phyloP scores from a whole-genome alignment of 2,329 filamentous ascomycete species.

The Stachybotrys chartarum region DNA sequence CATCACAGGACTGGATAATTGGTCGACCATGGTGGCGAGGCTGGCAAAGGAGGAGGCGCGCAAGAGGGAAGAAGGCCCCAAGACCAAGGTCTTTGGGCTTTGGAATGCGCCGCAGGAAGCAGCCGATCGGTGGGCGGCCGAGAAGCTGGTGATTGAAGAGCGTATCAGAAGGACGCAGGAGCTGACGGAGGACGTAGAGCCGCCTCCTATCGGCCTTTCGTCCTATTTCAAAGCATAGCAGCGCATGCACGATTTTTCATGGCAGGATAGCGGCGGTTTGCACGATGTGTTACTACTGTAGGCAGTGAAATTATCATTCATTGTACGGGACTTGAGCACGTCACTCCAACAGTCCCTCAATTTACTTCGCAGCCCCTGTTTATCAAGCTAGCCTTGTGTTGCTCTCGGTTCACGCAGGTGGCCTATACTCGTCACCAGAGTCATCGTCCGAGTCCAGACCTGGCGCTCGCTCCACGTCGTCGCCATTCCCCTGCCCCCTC shows the following conservation, averaged over 20 bases:
- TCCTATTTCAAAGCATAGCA: conserved; percentile 34
- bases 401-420: no score
- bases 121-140: conserved; percentile 45
- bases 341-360: no score
- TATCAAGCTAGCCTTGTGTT: no score
- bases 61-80: conserved; percentile 20
- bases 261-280: neutral
- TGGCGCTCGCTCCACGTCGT: conserved; percentile 17
- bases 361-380: no score
- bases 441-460: conserved; percentile 15
- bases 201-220: conserved; percentile 23
- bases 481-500: conserved; percentile 18
- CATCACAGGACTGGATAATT: conserved; percentile 69
- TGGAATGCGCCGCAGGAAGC: conserved; percentile 25
- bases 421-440: conserved; percentile 4
- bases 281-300: neutral
- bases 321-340: no score
- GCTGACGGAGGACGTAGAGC: conserved; percentile 40
- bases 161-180: conserved; percentile 43
- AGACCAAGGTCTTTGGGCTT: conserved; percentile 26
- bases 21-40: conserved; percentile 69
- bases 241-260: neutral
- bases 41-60: conserved; percentile 47
- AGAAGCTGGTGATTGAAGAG: conserved; percentile 47
- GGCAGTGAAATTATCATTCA: neutral